Percentiles rank a stretch among this genome's conserved stretches.
Evolutionary conservation across 352 stramenopile genomes (phyloP).

Genomic region (Phytophthora foliorum): DNA sequence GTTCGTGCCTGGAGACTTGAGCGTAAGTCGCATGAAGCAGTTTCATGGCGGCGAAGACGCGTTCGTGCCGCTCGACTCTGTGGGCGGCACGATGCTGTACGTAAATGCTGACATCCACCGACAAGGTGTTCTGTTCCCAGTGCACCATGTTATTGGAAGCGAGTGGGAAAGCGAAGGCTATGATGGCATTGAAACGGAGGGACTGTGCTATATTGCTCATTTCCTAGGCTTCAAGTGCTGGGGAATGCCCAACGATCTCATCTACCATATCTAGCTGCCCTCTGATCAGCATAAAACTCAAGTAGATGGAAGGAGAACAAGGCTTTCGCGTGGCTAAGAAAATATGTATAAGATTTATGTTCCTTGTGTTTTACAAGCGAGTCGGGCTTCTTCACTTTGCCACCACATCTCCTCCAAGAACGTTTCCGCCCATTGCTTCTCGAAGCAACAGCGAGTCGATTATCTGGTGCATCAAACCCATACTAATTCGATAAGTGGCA

Average conservation of each 20-base stretch:
- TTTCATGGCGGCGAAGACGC: conserved; percentile 15
- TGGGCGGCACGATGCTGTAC: conserved; percentile 62
- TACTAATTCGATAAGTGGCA: conserved; percentile 45
- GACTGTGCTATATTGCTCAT: conserved; percentile 55
- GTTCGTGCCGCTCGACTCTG: conserved; percentile 50
- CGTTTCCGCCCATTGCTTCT: conserved; percentile 38
- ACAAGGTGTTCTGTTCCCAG: conserved; percentile 54
- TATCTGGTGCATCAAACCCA: conserved; percentile 54
- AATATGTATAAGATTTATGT: not conserved
- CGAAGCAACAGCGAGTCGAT: conserved; percentile 50
- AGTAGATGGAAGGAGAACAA: not conserved
- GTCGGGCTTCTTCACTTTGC: not conserved
- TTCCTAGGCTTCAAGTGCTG: conserved; percentile 63
- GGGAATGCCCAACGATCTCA: conserved; percentile 56
- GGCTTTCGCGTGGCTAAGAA: not conserved
- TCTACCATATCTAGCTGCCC: conserved; percentile 36
- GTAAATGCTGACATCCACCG: conserved; percentile 55
- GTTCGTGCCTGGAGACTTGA: conserved; percentile 32
- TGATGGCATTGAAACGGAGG: conserved; percentile 62
- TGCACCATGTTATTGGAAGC: conserved; percentile 52
- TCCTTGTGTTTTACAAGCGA: not conserved
- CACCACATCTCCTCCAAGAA: not conserved
- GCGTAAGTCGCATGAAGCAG: conserved; percentile 28
- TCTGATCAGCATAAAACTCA: not conserved
- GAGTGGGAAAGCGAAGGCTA: conserved; percentile 54